Evolutionary conservation across 1,139 yeast species (phyloP).

Genomic region (Taphrina wiesneri): DNA sequence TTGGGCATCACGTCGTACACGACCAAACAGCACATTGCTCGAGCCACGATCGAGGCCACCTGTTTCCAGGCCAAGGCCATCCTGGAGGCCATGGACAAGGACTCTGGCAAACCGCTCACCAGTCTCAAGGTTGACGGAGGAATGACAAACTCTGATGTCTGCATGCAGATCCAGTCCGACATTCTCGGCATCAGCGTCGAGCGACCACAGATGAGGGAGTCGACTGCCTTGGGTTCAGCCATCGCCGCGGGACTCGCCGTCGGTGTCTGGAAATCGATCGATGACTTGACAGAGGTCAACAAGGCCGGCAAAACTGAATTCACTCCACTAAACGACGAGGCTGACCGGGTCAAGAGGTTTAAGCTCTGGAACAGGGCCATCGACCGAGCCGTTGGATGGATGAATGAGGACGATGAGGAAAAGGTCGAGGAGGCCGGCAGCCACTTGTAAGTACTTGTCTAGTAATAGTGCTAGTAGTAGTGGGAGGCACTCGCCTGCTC

Average conservation of each 20-base stretch:
- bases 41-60: slow-evolving; percentile 94
- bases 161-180: slow-evolving; percentile 92
- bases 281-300: slow-evolving; percentile 55
- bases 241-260: slow-evolving; percentile 89
- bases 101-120: slow-evolving; percentile 61
- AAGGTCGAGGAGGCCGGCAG: background rate
- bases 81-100: slow-evolving; percentile 83
- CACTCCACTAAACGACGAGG: slow-evolving; percentile 60
- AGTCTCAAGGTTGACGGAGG: slow-evolving; percentile 84
- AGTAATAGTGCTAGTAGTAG: background rate
- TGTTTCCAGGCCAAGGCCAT: slow-evolving; percentile 93
- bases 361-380: slow-evolving; percentile 80
- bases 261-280: slow-evolving; percentile 72
- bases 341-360: slow-evolving; percentile 66
- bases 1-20: slow-evolving; percentile 91
- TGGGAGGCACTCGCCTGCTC: background rate
- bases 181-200: slow-evolving; percentile 79
- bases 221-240: slow-evolving; percentile 96
- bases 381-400: slow-evolving; percentile 75
- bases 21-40: slow-evolving; percentile 79
- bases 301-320: slow-evolving; percentile 54
- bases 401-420: slow-evolving; percentile 26
- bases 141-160: slow-evolving; percentile 87
- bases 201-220: slow-evolving; percentile 80
- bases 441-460: background rate